Conservation (phyloP, 768 basidiomycete genomes). For the Bullera alba region DNA sequence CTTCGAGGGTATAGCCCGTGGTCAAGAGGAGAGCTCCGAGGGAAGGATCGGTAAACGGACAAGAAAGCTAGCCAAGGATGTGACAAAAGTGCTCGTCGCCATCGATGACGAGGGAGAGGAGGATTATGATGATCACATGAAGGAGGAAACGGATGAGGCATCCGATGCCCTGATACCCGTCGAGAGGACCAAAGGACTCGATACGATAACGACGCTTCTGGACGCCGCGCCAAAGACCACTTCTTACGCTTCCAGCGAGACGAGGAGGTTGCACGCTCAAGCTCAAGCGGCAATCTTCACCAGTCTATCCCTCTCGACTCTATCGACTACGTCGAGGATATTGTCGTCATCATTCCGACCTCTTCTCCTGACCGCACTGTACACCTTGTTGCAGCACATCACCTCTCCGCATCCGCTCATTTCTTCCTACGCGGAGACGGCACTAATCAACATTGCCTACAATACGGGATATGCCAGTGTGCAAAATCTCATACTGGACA, state of each 20-base stretch:
- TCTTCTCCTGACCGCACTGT: slow-evolving; percentile 69
- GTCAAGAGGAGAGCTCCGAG: slow-evolving; percentile 16
- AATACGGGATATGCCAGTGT: slow-evolving; percentile 80
- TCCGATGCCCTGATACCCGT: slow-evolving; percentile 49
- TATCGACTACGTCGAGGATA: slow-evolving; percentile 65
- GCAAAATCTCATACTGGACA: slow-evolving; percentile 78
- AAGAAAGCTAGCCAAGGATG: slow-evolving; percentile 59
- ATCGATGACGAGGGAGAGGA: slow-evolving; percentile 56
- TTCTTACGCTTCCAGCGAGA: slow-evolving; percentile 34
- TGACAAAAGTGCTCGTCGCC: slow-evolving; percentile 61
- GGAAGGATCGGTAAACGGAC: slow-evolving; percentile 50
- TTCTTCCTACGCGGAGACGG: slow-evolving; percentile 65
- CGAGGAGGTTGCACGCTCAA: slow-evolving; percentile 26
- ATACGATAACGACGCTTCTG: slow-evolving; percentile 55
- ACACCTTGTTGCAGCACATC: slow-evolving; percentile 78
- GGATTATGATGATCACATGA: slow-evolving; percentile 12
- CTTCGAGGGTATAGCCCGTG: slow-evolving; percentile 60
- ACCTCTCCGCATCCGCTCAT: slow-evolving; percentile 64
- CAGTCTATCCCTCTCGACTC: slow-evolving; percentile 63
- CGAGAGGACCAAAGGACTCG: slow-evolving; percentile 62
- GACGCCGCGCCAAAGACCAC: slow-evolving; percentile 36
- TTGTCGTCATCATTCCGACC: slow-evolving; percentile 65
- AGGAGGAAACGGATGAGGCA: slow-evolving; percentile 32
- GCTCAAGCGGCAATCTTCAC: slow-evolving; percentile 63
- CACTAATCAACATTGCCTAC: slow-evolving; percentile 64